Conservation (phyloP, 352 stramenopile species). For the Globisporangium radiosum region DNA sequence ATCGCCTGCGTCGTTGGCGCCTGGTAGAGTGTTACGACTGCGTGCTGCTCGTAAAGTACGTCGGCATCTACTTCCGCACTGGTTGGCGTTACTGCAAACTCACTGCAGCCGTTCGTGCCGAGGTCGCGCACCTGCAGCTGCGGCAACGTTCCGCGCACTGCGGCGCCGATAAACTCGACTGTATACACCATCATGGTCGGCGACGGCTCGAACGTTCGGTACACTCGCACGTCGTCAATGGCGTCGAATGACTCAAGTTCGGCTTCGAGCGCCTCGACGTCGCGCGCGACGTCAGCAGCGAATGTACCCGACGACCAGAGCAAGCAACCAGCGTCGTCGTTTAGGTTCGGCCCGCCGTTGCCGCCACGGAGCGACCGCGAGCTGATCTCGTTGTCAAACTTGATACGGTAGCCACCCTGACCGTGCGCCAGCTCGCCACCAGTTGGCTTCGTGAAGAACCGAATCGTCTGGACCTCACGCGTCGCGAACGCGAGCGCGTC, state of each 20-base stretch:
- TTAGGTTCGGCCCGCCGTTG: constrained; percentile 57
- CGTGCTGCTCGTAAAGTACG: constrained; percentile 38
- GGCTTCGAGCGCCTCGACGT: constrained; percentile 47
- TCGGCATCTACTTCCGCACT: constrained; percentile 2
- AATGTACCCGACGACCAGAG: constrained; percentile 62
- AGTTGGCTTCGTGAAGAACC: constrained; percentile 23
- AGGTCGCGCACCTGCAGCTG: constrained; percentile 83
- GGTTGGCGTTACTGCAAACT: constrained; percentile 32
- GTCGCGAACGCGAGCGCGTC: constrained; percentile 38
- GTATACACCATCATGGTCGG: constrained; percentile 79
- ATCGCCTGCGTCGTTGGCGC: constrained; percentile 88
- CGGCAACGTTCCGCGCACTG: constrained; percentile 88
- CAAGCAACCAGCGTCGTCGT: constrained; percentile 72
- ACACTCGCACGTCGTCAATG: constrained; percentile 75
- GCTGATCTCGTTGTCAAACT: constrained; percentile 87
- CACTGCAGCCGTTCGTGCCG: constrained; percentile 89
- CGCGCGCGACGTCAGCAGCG: constrained; percentile 25
- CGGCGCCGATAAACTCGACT: constrained; percentile 88
- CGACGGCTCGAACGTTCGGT: constrained; percentile 31
- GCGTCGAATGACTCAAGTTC: constrained; percentile 57
- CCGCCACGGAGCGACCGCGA: constrained; percentile 70
- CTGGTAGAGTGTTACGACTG: constrained; percentile 85
- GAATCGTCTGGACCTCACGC: constrained; percentile 65
- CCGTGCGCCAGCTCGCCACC: constrained; percentile 32
- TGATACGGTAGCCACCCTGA: constrained; percentile 82